A percentile compares a stretch with the other conserved stretches of the same genome.
Evolutionary conservation across 352 stramenopile species (phyloP).

Genomic region (Phytophthora idaei): DNA sequence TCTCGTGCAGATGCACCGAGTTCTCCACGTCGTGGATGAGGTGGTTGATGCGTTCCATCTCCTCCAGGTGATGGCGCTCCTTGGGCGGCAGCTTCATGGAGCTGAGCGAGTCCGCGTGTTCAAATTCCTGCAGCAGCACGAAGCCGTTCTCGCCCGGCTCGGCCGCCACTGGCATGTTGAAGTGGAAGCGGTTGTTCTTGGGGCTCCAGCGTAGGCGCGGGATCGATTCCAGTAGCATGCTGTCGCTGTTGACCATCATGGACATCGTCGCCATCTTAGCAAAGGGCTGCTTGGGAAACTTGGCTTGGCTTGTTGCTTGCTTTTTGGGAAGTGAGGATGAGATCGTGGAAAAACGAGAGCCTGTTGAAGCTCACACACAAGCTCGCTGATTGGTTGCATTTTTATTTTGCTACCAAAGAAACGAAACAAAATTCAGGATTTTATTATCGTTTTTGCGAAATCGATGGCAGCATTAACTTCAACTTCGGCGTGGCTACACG

Average conservation of each 20-base stretch:
- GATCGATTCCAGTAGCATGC: slow-evolving; percentile 57
- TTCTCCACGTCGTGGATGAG: slow-evolving; percentile 80
- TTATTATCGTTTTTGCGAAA: slow-evolving; percentile 20
- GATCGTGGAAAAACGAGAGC: not conserved
- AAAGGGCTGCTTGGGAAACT: slow-evolving; percentile 3
- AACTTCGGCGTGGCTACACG: slow-evolving; percentile 7
- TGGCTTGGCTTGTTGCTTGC: slow-evolving; percentile 30
- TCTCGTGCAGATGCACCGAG: slow-evolving; percentile 62
- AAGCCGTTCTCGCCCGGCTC: slow-evolving; percentile 69
- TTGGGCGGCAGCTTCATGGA: slow-evolving; percentile 47
- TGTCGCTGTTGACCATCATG: slow-evolving; percentile 46
- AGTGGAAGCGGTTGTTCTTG: slow-evolving; percentile 81
- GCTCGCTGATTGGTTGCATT: slow-evolving; percentile 32
- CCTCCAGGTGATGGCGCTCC: slow-evolving; percentile 65
- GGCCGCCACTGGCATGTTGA: slow-evolving; percentile 62
- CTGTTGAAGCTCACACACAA: not conserved
- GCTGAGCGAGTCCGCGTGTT: slow-evolving; percentile 54
- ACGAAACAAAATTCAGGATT: slow-evolving; percentile 6
- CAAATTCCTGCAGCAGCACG: slow-evolving; percentile 74
- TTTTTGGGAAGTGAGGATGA: slow-evolving; percentile 31
- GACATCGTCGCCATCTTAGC: slow-evolving; percentile 53
- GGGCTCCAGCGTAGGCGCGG: slow-evolving; percentile 74
- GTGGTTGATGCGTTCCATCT: slow-evolving; percentile 79
- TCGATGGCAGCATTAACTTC: slow-evolving; percentile 37
- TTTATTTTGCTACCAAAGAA: slow-evolving; percentile 32